Conservation (phyloP, 345 rosid species). For the Excoecaria agallocha region DNA sequence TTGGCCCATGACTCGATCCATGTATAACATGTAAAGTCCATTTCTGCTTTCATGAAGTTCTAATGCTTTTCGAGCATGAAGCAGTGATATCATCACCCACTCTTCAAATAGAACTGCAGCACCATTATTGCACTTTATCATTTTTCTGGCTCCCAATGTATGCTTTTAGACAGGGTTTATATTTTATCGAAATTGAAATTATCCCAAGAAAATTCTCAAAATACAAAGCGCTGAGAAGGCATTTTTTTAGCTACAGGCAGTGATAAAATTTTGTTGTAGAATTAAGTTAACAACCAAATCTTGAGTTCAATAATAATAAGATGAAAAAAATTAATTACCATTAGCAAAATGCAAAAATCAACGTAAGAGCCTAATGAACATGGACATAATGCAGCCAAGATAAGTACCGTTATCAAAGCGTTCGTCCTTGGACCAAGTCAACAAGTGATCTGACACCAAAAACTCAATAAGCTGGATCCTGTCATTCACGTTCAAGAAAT, state of each 20-base stretch:
- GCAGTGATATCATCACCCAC: slow-evolving; percentile 60
- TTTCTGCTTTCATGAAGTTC: slow-evolving; percentile 68
- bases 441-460: slow-evolving; percentile 59
- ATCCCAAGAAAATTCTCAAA: not conserved
- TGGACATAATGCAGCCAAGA: not conserved
- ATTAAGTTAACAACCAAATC: not conserved
- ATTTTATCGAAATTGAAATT: not conserved
- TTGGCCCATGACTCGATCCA: slow-evolving; percentile 70
- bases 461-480: slow-evolving; percentile 91
- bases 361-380: not conserved
- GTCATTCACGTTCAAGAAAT: slow-evolving; percentile 15
- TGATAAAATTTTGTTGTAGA: not conserved
- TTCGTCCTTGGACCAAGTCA: slow-evolving; percentile 51
- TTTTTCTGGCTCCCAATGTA: not conserved
- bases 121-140: slow-evolving; percentile 7
- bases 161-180: not conserved
- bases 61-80: slow-evolving; percentile 63
- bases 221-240: not conserved
- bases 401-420: slow-evolving; percentile 55
- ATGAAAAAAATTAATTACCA: not conserved
- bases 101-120: slow-evolving; percentile 67
- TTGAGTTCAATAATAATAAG: not conserved
- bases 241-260: not conserved
- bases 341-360: not conserved
- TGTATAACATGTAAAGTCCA: slow-evolving; percentile 66